Evolutionary conservation across 2,329 filamentous ascomycete genomes (phyloP).

Genomic region (Talaromyces sp.): DNA sequence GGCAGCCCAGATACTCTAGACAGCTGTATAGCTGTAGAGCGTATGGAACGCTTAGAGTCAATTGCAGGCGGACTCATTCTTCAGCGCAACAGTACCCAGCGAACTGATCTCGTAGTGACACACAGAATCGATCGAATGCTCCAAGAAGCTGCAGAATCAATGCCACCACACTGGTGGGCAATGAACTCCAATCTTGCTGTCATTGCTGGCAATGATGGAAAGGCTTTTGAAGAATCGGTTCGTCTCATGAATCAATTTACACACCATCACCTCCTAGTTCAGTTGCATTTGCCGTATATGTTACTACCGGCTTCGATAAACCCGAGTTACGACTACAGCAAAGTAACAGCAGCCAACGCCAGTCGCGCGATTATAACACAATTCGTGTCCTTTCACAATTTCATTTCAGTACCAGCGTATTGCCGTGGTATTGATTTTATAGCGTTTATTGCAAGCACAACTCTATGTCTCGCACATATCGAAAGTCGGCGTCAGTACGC

Average conservation of each 20-base stretch:
- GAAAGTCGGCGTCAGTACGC: slow-evolving; percentile 16
- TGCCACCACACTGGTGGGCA: slow-evolving; percentile 8
- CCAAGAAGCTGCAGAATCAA: not conserved
- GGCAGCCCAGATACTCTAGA: slow-evolving; percentile 46
- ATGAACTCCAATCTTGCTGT: not conserved
- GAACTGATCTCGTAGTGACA: not conserved
- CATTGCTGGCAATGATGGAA: not conserved
- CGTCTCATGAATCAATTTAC: slow-evolving; percentile 8
- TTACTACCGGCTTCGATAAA: slow-evolving; percentile 21
- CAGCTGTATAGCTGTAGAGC: slow-evolving; percentile 29
- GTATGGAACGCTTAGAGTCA: slow-evolving; percentile 44
- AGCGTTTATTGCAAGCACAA: slow-evolving; percentile 23
- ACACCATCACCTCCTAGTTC: slow-evolving; percentile 7
- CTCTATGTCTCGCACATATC: slow-evolving; percentile 24
- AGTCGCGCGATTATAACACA: slow-evolving; percentile 49
- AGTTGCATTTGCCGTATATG: slow-evolving; percentile 9
- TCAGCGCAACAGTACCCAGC: slow-evolving; percentile 37
- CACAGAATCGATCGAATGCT: not conserved
- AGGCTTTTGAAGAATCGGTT: not conserved
- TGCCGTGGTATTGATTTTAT: slow-evolving; percentile 27
- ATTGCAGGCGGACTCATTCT: slow-evolving; percentile 44
- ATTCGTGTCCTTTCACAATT: slow-evolving; percentile 45
- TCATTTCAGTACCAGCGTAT: slow-evolving; percentile 20
- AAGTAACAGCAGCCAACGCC: slow-evolving; percentile 46
- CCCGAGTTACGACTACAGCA: slow-evolving; percentile 46